phyloP scores from a whole-genome alignment of 495 filamentous ascomycete genomes.

The Aspergillus panamensis region DNA sequence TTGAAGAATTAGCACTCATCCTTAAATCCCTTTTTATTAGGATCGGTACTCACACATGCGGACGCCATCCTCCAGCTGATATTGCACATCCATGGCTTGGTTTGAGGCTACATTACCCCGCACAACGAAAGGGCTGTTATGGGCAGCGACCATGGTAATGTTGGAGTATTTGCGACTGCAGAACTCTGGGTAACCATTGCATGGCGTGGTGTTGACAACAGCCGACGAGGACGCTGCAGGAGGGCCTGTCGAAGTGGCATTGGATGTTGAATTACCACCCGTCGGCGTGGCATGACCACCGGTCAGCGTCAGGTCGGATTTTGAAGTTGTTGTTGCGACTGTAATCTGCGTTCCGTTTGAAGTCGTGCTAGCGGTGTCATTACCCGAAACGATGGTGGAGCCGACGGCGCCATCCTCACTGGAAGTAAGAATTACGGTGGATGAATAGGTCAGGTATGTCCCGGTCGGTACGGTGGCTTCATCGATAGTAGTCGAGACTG shows the following conservation, averaged over 20 bases:
- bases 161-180: conserved; percentile 81
- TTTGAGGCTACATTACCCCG: conserved; percentile 72
- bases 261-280: conserved; percentile 44
- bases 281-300: conserved; percentile 35
- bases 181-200: conserved; percentile 84
- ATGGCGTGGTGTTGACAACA: conserved; percentile 70
- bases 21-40: background rate
- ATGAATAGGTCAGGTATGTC: conserved; percentile 37
- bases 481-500: conserved; percentile 20
- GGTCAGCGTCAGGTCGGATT: conserved; percentile 39
- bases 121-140: conserved; percentile 81
- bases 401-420: conserved; percentile 28
- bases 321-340: conserved; percentile 28
- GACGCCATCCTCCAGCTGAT: conserved; percentile 82
- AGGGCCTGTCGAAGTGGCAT: conserved; percentile 36
- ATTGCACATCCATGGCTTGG: conserved; percentile 63
- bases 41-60: conserved; percentile 60
- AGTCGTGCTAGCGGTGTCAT: conserved; percentile 21
- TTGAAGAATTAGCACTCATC: background rate
- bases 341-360: conserved; percentile 27
- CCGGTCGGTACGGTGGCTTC: conserved; percentile 31
- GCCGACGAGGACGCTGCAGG: conserved; percentile 41
- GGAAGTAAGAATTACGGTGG: conserved; percentile 34
- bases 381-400: conserved; percentile 19
- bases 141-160: conserved; percentile 79